A percentile compares a stretch with the other conserved stretches of the same genome.
Evolutionary conservation across 345 rosid species (phyloP).

Genomic region (Passiflora organensis): DNA sequence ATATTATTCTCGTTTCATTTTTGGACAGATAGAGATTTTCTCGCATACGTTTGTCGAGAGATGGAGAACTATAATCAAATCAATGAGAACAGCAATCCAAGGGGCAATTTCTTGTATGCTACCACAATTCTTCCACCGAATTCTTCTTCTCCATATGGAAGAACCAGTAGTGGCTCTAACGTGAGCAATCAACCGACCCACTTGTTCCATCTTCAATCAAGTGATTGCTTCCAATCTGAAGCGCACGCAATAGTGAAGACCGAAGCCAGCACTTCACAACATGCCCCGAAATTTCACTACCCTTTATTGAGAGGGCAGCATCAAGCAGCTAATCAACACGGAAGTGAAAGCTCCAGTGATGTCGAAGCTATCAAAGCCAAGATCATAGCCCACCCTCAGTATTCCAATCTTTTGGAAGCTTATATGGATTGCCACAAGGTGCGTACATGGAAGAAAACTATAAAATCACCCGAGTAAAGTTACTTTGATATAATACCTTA

Average conservation of each 20-base stretch:
- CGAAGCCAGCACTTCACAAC: constrained; percentile 55
- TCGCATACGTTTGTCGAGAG: constrained; percentile 19
- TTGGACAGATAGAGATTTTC: constrained; percentile 11
- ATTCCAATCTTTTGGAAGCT: constrained; percentile 79
- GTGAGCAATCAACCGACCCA: constrained; percentile 30
- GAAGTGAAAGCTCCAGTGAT: constrained; percentile 41
- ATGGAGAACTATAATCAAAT: constrained; percentile 80
- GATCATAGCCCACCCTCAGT: constrained; percentile 90
- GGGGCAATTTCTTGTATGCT: constrained; percentile 72
- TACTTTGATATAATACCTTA: too few relatives aligned
- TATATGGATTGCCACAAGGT: constrained; percentile 98
- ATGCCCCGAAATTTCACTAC: constrained; percentile 47
- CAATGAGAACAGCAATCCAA: constrained; percentile 44
- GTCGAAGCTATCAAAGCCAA: constrained; percentile 84
- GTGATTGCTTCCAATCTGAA: constrained; percentile 45
- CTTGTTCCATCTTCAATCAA: constrained; percentile 48
- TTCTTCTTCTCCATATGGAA: constrained; percentile 44
- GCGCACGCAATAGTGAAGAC: constrained; percentile 60
- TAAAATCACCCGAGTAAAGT: too few relatives aligned
- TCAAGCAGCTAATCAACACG: constrained; percentile 31
- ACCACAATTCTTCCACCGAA: constrained; percentile 39
- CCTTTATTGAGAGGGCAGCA: constrained; percentile 52
- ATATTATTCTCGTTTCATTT: constrained; percentile 11
- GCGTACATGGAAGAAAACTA: background rate
- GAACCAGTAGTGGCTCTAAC: constrained; percentile 35